phyloP scores from a whole-genome alignment of 768 basidiomycete species.

The Amanita subjunquillea region DNA sequence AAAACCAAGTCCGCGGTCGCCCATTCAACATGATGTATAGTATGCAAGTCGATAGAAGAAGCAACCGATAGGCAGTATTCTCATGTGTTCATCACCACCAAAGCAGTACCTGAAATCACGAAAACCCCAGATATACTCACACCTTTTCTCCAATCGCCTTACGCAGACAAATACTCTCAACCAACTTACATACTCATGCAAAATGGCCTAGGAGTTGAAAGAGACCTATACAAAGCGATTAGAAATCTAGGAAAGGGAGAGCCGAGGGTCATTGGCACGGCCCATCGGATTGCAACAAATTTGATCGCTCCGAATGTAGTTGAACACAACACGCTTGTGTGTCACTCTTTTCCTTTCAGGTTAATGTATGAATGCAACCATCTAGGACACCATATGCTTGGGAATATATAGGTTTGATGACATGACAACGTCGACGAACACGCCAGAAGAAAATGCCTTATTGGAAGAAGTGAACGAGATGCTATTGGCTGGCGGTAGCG shows the following conservation, averaged over 20 bases:
- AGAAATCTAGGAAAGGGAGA: constrained; percentile 27
- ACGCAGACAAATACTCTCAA: constrained; percentile 34
- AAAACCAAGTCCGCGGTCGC: neutral
- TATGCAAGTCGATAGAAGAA: constrained; percentile 45
- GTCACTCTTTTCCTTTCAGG: constrained; percentile 10
- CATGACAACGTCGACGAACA: constrained; percentile 29
- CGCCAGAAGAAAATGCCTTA: constrained; percentile 27
- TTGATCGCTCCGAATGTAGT: constrained; percentile 35
- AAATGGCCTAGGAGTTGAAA: constrained; percentile 67
- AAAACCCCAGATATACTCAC: constrained; percentile 47
- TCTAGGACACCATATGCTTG: constrained; percentile 38
- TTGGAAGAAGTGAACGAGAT: constrained; percentile 35
- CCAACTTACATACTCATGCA: constrained; percentile 56
- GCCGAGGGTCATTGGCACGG: constrained; percentile 44
- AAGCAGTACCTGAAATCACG: constrained; percentile 57
- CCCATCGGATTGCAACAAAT: constrained; percentile 47
- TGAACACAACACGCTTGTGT: constrained; percentile 41
- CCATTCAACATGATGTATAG: constrained; percentile 21
- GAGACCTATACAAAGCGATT: constrained; percentile 47
- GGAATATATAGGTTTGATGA: constrained; percentile 45
- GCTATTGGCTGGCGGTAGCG: constrained; percentile 37
- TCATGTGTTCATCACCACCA: constrained; percentile 60
- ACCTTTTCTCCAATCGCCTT: constrained; percentile 40
- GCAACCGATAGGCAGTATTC: constrained; percentile 53
- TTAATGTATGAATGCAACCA: neutral